Conservation (phyloP, 305 asterid species). For the Solanum hybrid region DNA sequence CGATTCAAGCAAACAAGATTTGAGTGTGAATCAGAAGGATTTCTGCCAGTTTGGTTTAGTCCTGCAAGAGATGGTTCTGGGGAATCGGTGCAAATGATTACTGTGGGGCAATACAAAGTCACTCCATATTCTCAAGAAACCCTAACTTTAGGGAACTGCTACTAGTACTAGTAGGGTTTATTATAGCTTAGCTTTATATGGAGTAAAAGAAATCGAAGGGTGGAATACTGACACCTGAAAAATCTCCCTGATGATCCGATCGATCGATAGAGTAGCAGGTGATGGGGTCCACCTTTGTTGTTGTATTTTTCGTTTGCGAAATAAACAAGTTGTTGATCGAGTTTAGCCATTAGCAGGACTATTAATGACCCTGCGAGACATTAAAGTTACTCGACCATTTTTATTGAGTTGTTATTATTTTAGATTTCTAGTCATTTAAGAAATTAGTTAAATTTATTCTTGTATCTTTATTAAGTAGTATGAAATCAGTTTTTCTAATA, state of each 20-base stretch:
- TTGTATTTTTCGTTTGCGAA: neutral
- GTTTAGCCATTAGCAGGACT: neutral
- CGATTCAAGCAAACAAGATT: constrained; percentile 30
- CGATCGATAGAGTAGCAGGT: constrained; percentile 13
- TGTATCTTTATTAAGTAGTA: neutral
- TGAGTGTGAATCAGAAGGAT: constrained; percentile 42
- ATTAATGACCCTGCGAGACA: neutral
- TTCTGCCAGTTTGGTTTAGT: constrained; percentile 36
- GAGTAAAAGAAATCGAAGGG: constrained; percentile 2
- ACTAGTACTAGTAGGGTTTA: neutral
- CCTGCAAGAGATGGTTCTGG: constrained; percentile 64
- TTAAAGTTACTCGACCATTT: neutral
- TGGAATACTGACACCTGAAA: constrained; percentile 43
- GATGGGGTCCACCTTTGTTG: constrained; percentile 31
- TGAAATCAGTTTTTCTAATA: neutral
- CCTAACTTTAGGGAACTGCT: neutral
- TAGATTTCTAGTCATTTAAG: too few relatives aligned
- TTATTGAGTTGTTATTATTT: too few relatives aligned
- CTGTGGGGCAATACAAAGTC: constrained; percentile 27
- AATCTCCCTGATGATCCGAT: neutral
- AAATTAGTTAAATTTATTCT: too few relatives aligned
- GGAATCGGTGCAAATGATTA: constrained; percentile 17
- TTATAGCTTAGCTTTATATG: neutral
- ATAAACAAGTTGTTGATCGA: neutral
- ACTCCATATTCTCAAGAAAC: neutral